phyloP scores from a whole-genome alignment of 257 asterid genomes.

The Ballota nigra region DNA sequence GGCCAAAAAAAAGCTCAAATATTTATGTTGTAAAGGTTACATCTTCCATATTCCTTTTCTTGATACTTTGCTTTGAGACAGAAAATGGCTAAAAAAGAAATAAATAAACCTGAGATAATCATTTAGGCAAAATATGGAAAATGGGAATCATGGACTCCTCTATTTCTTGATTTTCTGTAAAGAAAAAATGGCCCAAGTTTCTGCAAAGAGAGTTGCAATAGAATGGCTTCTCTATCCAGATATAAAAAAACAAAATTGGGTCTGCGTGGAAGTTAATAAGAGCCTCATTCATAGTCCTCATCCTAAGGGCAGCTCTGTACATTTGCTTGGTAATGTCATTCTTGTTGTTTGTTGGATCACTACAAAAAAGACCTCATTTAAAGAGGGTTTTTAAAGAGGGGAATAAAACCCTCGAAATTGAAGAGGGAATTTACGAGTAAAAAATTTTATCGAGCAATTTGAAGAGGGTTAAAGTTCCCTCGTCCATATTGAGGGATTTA shows the following conservation, averaged over 20 bases:
- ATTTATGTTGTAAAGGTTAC: background rate
- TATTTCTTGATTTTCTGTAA: slow-evolving; percentile 21
- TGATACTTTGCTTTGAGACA: slow-evolving; percentile 21
- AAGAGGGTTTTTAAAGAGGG: too few relatives aligned
- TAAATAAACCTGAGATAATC: too few relatives aligned
- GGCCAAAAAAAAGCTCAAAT: background rate
- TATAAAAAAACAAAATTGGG: slow-evolving; percentile 27
- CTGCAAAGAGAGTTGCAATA: too few relatives aligned
- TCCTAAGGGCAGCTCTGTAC: slow-evolving; percentile 36
- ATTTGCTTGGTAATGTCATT: slow-evolving; percentile 47
- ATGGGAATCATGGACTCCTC: slow-evolving; percentile 21
- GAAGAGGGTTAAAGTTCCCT: too few relatives aligned
- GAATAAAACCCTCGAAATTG: too few relatives aligned
- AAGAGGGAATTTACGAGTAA: too few relatives aligned
- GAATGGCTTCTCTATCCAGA: slow-evolving; percentile 35
- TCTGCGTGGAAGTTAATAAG: slow-evolving; percentile 32
- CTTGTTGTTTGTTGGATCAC: slow-evolving; percentile 58
- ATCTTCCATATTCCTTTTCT: slow-evolving; percentile 3
- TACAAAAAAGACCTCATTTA: too few relatives aligned
- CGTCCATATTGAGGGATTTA: too few relatives aligned
- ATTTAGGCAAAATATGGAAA: too few relatives aligned
- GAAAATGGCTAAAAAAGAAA: background rate
- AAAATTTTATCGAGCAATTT: too few relatives aligned
- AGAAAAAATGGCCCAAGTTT: slow-evolving; percentile 21
- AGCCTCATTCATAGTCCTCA: slow-evolving; percentile 39